Percentiles rank a stretch among this genome's conserved stretches.
These are phyloP conservation scores for Pseudohalonectria lignicola DNA, from an alignment of 2,329 filamentous ascomycete genomes.

Conservation along the genomic window DNA sequence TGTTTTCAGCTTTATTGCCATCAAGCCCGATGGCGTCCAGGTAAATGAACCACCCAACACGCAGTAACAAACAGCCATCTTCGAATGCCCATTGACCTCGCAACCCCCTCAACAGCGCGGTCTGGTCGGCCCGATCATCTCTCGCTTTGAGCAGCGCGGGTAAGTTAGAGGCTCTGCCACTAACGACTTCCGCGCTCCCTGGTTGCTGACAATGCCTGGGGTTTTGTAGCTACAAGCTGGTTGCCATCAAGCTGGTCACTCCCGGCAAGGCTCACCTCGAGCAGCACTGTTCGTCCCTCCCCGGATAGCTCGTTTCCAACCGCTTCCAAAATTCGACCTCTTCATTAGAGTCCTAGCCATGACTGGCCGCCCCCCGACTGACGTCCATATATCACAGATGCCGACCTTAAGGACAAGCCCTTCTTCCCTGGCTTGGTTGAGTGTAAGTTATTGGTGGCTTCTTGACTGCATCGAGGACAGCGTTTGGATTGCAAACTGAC, in stretches of 20 bases:
- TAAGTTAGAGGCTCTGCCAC: constrained; percentile 29
- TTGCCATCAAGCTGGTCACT: constrained; percentile 87
- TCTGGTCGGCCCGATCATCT: constrained; percentile 95
- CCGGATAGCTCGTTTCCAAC: not conserved
- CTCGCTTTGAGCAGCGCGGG: constrained; percentile 95
- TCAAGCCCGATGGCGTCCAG: constrained; percentile 99
- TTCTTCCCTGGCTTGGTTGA: constrained; percentile 93
- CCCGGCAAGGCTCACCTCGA: constrained; percentile 93
- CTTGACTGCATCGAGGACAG: constrained; percentile 12
- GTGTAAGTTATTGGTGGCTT: constrained; percentile 55
- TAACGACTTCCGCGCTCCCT: no score
- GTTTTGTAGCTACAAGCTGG: constrained; percentile 98
- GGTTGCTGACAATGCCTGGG: no score
- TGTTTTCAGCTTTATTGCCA: constrained; percentile 83
- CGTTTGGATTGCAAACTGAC: no score
- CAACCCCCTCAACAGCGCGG: constrained; percentile 57
- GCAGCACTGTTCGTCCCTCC: constrained; percentile 65
- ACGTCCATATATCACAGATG: constrained; percentile 37
- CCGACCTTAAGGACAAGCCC: constrained; percentile 82
- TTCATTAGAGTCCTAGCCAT: no score
- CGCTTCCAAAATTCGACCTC: not conserved
- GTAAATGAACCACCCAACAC: constrained; percentile 38
- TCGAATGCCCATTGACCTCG: not conserved
- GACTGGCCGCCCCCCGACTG: not conserved
- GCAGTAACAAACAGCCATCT: not conserved